Evolutionary conservation across 225 moss, liverwort and hornwort species (phyloP), one percentile per base, ranked within the genome.

Genomic region (Polytrichum commune): DNA sequence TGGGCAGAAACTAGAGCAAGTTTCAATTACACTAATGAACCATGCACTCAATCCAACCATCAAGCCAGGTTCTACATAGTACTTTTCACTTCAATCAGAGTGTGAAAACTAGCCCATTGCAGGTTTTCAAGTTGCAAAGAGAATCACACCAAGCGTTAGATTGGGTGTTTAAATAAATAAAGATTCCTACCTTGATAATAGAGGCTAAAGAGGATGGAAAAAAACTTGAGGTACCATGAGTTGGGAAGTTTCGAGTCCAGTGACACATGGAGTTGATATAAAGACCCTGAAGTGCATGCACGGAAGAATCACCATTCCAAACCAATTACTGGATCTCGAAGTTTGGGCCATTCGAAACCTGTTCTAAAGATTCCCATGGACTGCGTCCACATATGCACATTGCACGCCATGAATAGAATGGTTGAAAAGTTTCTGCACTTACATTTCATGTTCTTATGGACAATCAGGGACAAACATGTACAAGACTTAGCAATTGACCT

Each of bases 381-480:
- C 38, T 4, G 1, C 24, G 67, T 67, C 13, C 67, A 67, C 26
- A 24, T 54, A 10, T 67, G 67, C 67, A 67, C 53, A 0, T 24
- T 67, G 26, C 67, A 67, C 54, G 38, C 67, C 53, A 46, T 53
- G 19, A 67, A 67, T 25, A 18, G 67, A 67, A 54, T 64, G 16
- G 29, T 64, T 64, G 29, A 64, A 29, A 32, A 64, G 64, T 16
- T 64, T 27, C 13, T 64, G 2, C 64, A 64, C 29, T 29, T 64
- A 5, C 29, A 64, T 20, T 18, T 64, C 64, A 28, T 18, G 29
- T 64, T 64, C 20, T 16, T 64, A 5, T 28, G 64, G 64, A 64
- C 64, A 27, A 64, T 30, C 20, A 24, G 5, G 5, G 28, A 68
- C 19, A 55, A 68, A 19, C 9, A 54, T 4, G 4, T 6, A 6